Evolutionary conservation across 768 basidiomycete species (phyloP), one percentile per base, ranked within the genome.

Genomic region (Russula ochroleuca): DNA sequence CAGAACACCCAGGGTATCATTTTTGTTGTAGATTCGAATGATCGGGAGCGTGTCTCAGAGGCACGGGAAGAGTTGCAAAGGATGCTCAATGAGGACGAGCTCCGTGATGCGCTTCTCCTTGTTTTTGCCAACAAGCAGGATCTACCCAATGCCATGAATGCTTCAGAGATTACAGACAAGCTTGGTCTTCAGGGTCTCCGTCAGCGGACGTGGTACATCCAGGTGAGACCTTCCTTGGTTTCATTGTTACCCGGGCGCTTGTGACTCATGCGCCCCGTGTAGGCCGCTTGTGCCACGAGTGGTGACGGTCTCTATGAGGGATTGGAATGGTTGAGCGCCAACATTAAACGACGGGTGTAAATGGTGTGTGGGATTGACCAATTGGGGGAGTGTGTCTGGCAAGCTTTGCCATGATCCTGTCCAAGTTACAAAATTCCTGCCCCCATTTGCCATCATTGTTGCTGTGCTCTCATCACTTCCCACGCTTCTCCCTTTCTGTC

Each of bases 111-210:
- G 57, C 90, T 98, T 72, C 89, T 99, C 70, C 86, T 99, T 69
- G 97, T 99, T 73, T 98, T 98, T 72, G 96, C 97, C 76, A 99
- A 99, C 87, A 99, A 99, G 81, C 97, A 99, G 79, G 97, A 99
- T 86, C 79, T 99, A 73, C 97, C 97, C 69, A 98, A 99, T 75
- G 97, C 96, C 69, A 98, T 98, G 95, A 96, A 94, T 74, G 96
- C 96, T 47, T 91, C 95, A 68, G 97, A 99, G 78, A 97, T 99
- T 73, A 98, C 97, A 64, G 97, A 99, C 79, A 98, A 98, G 78
- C 93, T 99, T 71, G 96, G 97, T 66, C 90, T 99, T 57, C 96
- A 98, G 74, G 92, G 93, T 57, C 87, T 99, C 71, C 88, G 94
- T 75, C 92, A 98, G 81, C 83, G 97, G 79, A 93, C 90, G 66